These are phyloP conservation scores for Leersia perrieri DNA, from an alignment of 176 grass and related monocot genomes.

Conservation along the genomic window DNA sequence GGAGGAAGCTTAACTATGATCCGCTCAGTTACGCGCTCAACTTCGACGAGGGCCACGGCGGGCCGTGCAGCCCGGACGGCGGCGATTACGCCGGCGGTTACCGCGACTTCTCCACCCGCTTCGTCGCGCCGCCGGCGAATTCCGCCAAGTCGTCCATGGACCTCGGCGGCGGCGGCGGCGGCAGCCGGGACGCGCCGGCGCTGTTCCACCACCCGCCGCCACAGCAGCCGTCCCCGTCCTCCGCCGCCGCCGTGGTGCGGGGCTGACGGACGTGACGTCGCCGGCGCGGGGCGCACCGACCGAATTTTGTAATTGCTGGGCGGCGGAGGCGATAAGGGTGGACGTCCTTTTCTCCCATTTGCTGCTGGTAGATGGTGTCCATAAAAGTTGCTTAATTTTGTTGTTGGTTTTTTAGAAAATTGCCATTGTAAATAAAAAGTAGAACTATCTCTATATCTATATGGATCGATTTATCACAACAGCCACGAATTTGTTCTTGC, in stretches of 20 bases:
- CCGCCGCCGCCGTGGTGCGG: neutral
- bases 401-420: neutral
- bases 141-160: conserved; percentile 55
- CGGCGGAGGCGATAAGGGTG: conserved; percentile 43
- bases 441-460: neutral
- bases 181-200: conserved; percentile 48
- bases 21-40: conserved; percentile 94
- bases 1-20: conserved; percentile 69
- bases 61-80: conserved; percentile 31
- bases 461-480: conserved; percentile 1
- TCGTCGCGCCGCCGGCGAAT: conserved; percentile 33
- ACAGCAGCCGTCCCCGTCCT: neutral
- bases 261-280: neutral
- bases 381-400: neutral
- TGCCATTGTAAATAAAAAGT: conserved; percentile 9
- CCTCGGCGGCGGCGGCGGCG: conserved; percentile 46
- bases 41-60: conserved; percentile 80
- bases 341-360: conserved; percentile 40
- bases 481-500: neutral
- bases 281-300: conserved; percentile 6
- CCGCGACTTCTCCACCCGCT: conserved; percentile 78
- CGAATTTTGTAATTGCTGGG: neutral
- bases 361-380: conserved; percentile 7
- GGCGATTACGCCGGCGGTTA: conserved; percentile 27
- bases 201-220: conserved; percentile 29